phyloP scores from a whole-genome alignment of 2,329 filamentous ascomycete genomes.

The Aspergillus fumigatiaffinis region DNA sequence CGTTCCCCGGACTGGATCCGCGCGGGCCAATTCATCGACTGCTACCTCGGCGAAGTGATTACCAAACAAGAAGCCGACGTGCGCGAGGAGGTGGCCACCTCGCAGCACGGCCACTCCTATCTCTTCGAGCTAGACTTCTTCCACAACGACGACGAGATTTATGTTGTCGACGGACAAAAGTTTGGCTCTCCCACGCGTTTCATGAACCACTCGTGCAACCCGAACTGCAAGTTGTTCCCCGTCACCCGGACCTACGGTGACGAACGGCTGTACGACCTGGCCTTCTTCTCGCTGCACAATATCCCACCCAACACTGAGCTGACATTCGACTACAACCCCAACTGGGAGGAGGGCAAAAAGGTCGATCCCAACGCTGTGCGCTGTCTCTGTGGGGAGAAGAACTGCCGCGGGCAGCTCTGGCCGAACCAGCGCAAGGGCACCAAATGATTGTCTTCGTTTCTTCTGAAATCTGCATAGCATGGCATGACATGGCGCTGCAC shows the following conservation, averaged over 20 bases:
- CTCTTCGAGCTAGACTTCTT: constrained; percentile 43
- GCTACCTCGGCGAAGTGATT: constrained; percentile 44
- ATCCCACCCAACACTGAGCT: constrained; percentile 42
- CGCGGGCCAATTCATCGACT: constrained; percentile 44
- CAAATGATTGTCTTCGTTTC: constrained; percentile 5
- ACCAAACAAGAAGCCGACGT: constrained; percentile 33
- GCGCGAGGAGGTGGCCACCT: constrained; percentile 31
- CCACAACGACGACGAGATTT: constrained; percentile 25
- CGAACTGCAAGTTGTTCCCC: constrained; percentile 44
- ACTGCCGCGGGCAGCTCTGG: constrained; percentile 45
- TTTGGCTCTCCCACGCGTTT: constrained; percentile 43
- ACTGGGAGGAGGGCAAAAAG: constrained; percentile 19
- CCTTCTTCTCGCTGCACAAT: constrained; percentile 44
- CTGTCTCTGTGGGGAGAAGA: constrained; percentile 43
- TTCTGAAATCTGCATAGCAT: neutral
- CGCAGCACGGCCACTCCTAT: constrained; percentile 34
- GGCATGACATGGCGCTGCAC: neutral
- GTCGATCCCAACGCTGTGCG: constrained; percentile 36
- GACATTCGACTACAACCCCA: constrained; percentile 47
- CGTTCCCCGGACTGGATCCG: constrained; percentile 36
- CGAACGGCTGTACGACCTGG: constrained; percentile 41
- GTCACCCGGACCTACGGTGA: constrained; percentile 41
- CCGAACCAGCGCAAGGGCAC: constrained; percentile 35
- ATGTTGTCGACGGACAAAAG: constrained; percentile 42
- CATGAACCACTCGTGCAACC: constrained; percentile 48